A percentile compares a stretch with the other conserved stretches of the same genome.
These are phyloP conservation scores for Verticillium albo-atrum DNA, from an alignment of 2,329 filamentous ascomycete genomes.

Conservation along the genomic window DNA sequence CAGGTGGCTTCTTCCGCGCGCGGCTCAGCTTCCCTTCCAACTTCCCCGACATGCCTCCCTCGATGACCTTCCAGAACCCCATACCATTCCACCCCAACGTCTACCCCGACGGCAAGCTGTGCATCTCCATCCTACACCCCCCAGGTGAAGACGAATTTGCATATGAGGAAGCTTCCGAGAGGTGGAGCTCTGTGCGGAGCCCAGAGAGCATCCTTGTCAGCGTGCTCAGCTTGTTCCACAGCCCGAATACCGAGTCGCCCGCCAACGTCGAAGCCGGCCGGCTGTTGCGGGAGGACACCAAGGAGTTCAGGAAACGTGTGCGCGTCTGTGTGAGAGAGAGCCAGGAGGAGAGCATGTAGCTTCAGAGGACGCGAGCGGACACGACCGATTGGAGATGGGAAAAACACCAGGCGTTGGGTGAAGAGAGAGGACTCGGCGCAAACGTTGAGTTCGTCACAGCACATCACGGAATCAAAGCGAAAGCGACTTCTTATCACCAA, in stretches of 20 bases:
- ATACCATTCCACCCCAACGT: conserved; percentile 94
- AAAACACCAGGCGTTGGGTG: background rate
- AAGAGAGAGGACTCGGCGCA: background rate
- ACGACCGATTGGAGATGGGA: background rate
- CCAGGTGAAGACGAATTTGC: conserved; percentile 92
- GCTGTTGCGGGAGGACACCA: conserved; percentile 75
- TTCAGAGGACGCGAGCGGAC: background rate
- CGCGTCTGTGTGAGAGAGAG: conserved; percentile 77
- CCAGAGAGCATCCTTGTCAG: conserved; percentile 91
- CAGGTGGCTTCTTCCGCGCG: conserved; percentile 90
- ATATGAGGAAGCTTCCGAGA: conserved; percentile 85
- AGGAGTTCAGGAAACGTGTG: conserved; percentile 75
- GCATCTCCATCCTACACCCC: conserved; percentile 95
- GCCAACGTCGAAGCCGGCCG: conserved; percentile 93
- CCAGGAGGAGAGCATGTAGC: conserved; percentile 12
- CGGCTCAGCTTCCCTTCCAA: conserved; percentile 75
- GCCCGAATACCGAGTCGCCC: conserved; percentile 91
- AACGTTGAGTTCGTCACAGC: background rate
- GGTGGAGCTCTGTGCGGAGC: conserved; percentile 92
- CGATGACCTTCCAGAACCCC: conserved; percentile 78
- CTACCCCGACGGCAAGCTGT: conserved; percentile 81
- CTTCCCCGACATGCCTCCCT: conserved; percentile 85
- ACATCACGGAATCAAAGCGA: background rate
- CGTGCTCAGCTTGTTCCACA: conserved; percentile 87
- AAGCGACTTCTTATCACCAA: background rate